These are phyloP conservation scores for Aspergillus carlsbadensis DNA, from an alignment of 495 filamentous ascomycete genomes.

Conservation along the genomic window DNA sequence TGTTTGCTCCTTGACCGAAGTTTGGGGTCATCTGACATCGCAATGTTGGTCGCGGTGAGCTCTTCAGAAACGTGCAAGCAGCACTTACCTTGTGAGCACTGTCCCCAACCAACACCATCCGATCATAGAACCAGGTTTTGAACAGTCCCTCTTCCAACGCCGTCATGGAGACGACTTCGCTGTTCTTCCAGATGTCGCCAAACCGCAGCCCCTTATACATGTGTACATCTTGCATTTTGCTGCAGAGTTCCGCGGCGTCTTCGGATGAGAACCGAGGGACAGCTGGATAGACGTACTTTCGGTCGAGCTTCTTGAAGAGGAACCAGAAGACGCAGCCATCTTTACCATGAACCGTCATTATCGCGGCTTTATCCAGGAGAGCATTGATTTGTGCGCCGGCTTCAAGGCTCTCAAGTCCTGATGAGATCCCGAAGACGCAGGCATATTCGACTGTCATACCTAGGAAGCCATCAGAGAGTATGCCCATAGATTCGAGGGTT, in stretches of 20 bases:
- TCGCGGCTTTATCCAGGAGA: neutral
- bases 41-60: neutral
- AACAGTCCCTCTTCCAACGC: conserved; percentile 26
- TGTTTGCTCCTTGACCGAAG: conserved; percentile 30
- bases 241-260: conserved; percentile 11
- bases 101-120: conserved; percentile 27
- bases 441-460: conserved; percentile 5
- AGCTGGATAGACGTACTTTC: conserved; percentile 19
- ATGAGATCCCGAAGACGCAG: conserved; percentile 8
- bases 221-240: neutral
- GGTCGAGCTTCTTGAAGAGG: conserved; percentile 41
- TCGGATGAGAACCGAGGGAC: conserved; percentile 11
- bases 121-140: conserved; percentile 21
- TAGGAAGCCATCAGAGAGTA: neutral
- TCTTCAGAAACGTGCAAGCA: neutral
- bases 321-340: conserved; percentile 25
- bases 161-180: conserved; percentile 20
- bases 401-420: neutral
- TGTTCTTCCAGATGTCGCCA: conserved; percentile 21
- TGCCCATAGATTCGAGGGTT: too few species aligned
- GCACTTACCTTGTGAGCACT: conserved; percentile 28
- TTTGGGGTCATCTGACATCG: conserved; percentile 26
- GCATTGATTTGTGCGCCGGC: conserved; percentile 6
- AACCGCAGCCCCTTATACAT: conserved; percentile 4
- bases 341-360: conserved; percentile 18